Percentiles rank a stretch among this genome's conserved stretches.
Evolutionary conservation across 2,329 filamentous ascomycete genomes (phyloP).

Genomic region (Thermomyces lanuginosus): DNA sequence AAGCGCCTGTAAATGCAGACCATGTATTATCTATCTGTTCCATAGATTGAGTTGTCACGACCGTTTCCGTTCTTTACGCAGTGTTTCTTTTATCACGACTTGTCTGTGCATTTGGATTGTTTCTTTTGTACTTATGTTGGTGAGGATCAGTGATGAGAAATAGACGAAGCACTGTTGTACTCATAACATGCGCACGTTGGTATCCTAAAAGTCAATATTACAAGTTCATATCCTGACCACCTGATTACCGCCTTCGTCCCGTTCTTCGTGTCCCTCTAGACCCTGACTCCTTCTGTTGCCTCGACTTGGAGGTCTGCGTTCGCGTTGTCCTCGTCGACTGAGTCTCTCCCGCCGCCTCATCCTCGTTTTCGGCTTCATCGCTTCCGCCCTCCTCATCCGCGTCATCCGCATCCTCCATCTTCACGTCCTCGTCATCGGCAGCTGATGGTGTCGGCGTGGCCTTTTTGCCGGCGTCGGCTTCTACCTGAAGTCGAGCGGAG

Average conservation of each 20-base stretch:
- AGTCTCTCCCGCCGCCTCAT: slow-evolving; percentile 21
- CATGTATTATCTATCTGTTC: slow-evolving; percentile 23
- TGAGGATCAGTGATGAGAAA: no score
- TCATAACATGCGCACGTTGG: no score
- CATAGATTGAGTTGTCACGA: slow-evolving; percentile 13
- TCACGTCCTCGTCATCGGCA: slow-evolving; percentile 22
- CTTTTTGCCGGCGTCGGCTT: slow-evolving; percentile 19
- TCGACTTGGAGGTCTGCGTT: slow-evolving; percentile 19
- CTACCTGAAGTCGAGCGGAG: slow-evolving; percentile 23
- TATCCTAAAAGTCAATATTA: no score
- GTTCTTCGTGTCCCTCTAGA: slow-evolving; percentile 22
- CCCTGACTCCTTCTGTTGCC: slow-evolving; percentile 16
- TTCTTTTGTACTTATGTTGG: no score
- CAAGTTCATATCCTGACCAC: background rate
- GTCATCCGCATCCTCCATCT: slow-evolving; percentile 21
- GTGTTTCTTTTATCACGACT: no score
- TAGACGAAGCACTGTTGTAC: no score
- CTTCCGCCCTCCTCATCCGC: slow-evolving; percentile 21
- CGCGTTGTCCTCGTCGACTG: slow-evolving; percentile 19
- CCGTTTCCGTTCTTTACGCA: no score
- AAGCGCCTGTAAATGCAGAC: slow-evolving; percentile 33
- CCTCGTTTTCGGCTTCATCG: slow-evolving; percentile 24
- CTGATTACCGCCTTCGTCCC: slow-evolving; percentile 16
- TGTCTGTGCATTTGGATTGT: no score
- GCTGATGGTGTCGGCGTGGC: slow-evolving; percentile 12